phyloP scores from a whole-genome alignment of 2,329 filamentous ascomycete genomes.

The Macrophomina phaseolina region DNA sequence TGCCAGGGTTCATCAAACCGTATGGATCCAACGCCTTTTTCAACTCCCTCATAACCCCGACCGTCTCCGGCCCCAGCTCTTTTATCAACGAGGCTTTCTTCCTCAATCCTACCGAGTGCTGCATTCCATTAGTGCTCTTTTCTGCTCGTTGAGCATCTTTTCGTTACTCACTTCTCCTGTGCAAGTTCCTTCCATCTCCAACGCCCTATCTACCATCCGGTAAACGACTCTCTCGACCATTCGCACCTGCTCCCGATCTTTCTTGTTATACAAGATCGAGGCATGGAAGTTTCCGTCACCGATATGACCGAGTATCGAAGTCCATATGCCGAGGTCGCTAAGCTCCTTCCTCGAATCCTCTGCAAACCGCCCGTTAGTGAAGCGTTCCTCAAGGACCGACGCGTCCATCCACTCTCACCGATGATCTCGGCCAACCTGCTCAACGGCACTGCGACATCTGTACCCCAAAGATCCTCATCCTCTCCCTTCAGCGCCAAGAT shows the following conservation, averaged over 20 bases:
- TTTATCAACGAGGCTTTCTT: slow-evolving; percentile 81
- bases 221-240: slow-evolving; percentile 83
- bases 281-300: slow-evolving; percentile 96
- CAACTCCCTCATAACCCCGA: slow-evolving; percentile 83
- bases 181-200: slow-evolving; percentile 94
- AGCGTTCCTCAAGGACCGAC: background rate
- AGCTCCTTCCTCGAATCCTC: slow-evolving; percentile 89
- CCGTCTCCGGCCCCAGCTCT: slow-evolving; percentile 80
- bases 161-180: slow-evolving; percentile 67
- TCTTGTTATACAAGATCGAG: slow-evolving; percentile 84
- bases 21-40: slow-evolving; percentile 80
- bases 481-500: slow-evolving; percentile 63
- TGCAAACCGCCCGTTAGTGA: slow-evolving; percentile 39
- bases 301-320: slow-evolving; percentile 86
- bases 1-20: slow-evolving; percentile 91
- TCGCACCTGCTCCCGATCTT: slow-evolving; percentile 69
- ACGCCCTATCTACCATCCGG: slow-evolving; percentile 84
- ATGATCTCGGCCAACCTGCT: slow-evolving; percentile 67
- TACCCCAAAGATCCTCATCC: slow-evolving; percentile 65
- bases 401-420: slow-evolving; percentile 46
- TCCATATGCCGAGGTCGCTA: slow-evolving; percentile 83
- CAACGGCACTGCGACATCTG: slow-evolving; percentile 65
- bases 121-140: background rate
- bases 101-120: slow-evolving; percentile 80
- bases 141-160: background rate